Evolutionary conservation across 78 protist genomes (phyloP), one percentile per base, ranked within the genome.

Genomic region (Anaeramoeba flamelloides): DNA sequence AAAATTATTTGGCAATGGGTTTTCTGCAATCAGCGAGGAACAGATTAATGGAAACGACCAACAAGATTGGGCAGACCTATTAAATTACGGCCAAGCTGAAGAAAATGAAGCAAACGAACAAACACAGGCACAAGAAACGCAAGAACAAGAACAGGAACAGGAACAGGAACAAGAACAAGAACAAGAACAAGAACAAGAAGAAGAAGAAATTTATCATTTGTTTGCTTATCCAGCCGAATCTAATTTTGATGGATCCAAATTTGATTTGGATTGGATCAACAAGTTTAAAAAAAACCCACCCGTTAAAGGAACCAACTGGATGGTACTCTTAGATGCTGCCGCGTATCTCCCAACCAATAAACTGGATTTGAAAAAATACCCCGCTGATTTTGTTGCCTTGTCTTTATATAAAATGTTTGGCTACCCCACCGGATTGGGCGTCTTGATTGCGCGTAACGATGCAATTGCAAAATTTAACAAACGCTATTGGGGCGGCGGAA

Each of bases 331-430:
- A 36, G 94, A 91, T 38, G 91, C 86, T 0, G 93, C 96, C 17
- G 78, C 88, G 41, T 87, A 85, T n/a, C 83, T 87, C 2, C 80
- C 87, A 1, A 88, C 90, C 4, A 40, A 77, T 2, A 40, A 77
- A 39, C 75, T 92, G 2, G 87, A 90, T 74, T 38, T 92, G 34
- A 30, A 41, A 0, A 31, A 80, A 30, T 77, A 76, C 84, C 82
- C 64, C 2, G 86, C 90, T 2, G 96, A 88, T 75, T 88, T 92
- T 36, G 39, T 88, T 31, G n/a, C 64, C 3, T 3, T 93, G 8
- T 91, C 95, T 22, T 92, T 94, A 41, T 94, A 94, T 84, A 94
- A 94, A 64, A 79, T 94, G 76, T 93, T 93, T 77, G 97, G 97
- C 8, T 87, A 36, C 65, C 97, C 97, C 30, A 91, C 95, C 12